phyloP scores from a whole-genome alignment of 164 flowering plant species.

The Protea cynaroides region DNA sequence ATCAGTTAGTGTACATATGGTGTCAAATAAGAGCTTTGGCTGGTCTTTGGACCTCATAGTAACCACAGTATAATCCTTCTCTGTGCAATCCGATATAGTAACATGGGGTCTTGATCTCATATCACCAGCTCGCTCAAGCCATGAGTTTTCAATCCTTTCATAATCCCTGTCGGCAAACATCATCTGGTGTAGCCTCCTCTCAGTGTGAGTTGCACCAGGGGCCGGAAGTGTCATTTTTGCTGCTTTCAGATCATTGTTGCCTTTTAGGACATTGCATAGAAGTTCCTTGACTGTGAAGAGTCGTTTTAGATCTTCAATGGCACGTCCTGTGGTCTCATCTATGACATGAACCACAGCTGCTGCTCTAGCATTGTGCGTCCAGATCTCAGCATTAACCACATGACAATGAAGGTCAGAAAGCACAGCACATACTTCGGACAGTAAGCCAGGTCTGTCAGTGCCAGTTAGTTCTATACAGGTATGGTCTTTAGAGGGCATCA shows the following conservation, averaged over 20 bases:
- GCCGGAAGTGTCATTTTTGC: constrained; percentile 20
- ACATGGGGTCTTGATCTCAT: constrained; percentile 24
- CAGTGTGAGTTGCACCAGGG: constrained; percentile 21
- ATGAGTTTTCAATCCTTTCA: constrained; percentile 21
- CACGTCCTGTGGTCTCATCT: constrained; percentile 26
- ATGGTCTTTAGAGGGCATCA: constrained; percentile 30
- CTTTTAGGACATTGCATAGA: constrained; percentile 31
- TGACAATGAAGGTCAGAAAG: constrained; percentile 42
- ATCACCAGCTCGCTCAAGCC: not conserved
- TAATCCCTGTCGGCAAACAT: constrained; percentile 48
- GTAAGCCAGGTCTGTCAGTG: constrained; percentile 47
- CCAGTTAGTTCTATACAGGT: constrained; percentile 53
- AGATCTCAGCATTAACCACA: constrained; percentile 44
- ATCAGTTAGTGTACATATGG: constrained; percentile 43
- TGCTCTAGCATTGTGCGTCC: constrained; percentile 60
- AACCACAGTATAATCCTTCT: constrained; percentile 36
- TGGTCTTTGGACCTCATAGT: constrained; percentile 35
- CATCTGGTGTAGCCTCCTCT: constrained; percentile 53
- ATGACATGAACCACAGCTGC: constrained; percentile 42
- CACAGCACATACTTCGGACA: constrained; percentile 56
- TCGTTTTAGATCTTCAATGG: constrained; percentile 35
- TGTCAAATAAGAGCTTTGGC: constrained; percentile 47
- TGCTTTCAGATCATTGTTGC: constrained; percentile 17
- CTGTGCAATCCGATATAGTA: constrained; percentile 26
- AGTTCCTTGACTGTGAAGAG: constrained; percentile 31